Percentiles rank a stretch among this genome's conserved stretches.
These are phyloP conservation scores for Periconia sp. DNA, from an alignment of 2,329 filamentous ascomycete genomes.

Conservation along the genomic window DNA sequence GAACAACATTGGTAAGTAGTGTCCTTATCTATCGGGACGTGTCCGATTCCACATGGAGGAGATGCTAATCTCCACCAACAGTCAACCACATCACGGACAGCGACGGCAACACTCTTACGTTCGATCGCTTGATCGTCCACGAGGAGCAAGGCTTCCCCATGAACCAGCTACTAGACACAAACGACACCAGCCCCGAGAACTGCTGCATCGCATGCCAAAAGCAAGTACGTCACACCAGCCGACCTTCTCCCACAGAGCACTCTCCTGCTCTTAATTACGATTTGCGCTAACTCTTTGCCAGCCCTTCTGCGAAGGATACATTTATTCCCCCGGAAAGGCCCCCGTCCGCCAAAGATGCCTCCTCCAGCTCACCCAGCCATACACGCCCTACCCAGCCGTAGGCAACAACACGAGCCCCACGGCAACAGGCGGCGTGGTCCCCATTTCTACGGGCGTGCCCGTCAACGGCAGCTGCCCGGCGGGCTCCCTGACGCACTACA, in stretches of 20 bases:
- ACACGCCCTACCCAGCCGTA: too few species aligned
- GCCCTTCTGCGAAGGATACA: too few species aligned
- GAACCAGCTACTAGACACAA: constrained; percentile 24
- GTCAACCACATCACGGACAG: constrained; percentile 25
- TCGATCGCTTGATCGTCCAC: constrained; percentile 30
- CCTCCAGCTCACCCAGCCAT: too few species aligned
- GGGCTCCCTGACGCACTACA: constrained; percentile 22
- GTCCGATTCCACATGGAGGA: too few species aligned
- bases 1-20: constrained; percentile 36
- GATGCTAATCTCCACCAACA: constrained; percentile 9
- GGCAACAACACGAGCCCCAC: too few species aligned
- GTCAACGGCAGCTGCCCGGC: constrained; percentile 8
- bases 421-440: too few species aligned
- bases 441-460: constrained; percentile 10
- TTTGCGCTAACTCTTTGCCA: too few species aligned
- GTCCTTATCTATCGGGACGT: too few species aligned
- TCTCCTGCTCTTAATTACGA: too few species aligned
- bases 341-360: too few species aligned
- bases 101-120: constrained; percentile 19
- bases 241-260: too few species aligned
- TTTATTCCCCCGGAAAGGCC: too few species aligned
- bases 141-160: constrained; percentile 26
- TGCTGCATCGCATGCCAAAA: constrained; percentile 37
- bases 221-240: constrained; percentile 18
- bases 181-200: constrained; percentile 13